Evolutionary conservation across 176 grass and related monocot genomes (phyloP).

Genomic region (Oryza meridionalis): DNA sequence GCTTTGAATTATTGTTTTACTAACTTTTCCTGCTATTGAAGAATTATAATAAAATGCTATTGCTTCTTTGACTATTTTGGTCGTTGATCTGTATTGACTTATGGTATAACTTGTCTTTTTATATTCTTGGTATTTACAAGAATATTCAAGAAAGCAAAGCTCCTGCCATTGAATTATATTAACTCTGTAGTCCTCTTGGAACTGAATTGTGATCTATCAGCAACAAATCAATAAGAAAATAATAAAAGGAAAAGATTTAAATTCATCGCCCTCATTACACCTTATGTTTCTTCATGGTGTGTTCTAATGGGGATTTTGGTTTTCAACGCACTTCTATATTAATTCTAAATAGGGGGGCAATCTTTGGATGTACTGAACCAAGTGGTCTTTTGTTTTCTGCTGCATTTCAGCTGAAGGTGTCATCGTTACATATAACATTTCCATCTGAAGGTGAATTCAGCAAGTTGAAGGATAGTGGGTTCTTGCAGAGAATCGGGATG

Average conservation of each 20-base stretch:
- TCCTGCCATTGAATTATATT: constrained; percentile 22
- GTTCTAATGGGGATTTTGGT: constrained; percentile 24
- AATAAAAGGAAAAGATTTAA: constrained; percentile 9
- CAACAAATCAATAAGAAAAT: background rate
- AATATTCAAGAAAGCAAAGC: constrained; percentile 11
- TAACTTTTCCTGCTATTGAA: constrained; percentile 21
- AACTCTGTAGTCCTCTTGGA: constrained; percentile 8
- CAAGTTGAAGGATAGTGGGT: constrained; percentile 73
- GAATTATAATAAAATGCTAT: constrained; percentile 21
- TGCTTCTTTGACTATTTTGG: background rate
- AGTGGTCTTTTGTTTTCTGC: constrained; percentile 29
- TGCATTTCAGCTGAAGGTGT: constrained; percentile 73
- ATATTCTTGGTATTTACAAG: background rate
- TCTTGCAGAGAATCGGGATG: constrained; percentile 83
- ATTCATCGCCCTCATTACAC: background rate
- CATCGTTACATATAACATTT: constrained; percentile 95
- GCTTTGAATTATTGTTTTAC: background rate
- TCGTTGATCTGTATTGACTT: background rate
- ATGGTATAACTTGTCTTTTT: background rate
- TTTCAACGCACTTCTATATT: background rate
- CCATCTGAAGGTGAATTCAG: constrained; percentile 88
- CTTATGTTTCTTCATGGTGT: constrained; percentile 10
- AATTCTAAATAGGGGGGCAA: constrained; percentile 2
- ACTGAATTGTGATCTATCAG: constrained; percentile 20
- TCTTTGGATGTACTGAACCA: constrained; percentile 9